Base-by-base conservation (phyloP, 2,329 filamentous ascomycete species). In the Westerdykella ornata region DNA sequence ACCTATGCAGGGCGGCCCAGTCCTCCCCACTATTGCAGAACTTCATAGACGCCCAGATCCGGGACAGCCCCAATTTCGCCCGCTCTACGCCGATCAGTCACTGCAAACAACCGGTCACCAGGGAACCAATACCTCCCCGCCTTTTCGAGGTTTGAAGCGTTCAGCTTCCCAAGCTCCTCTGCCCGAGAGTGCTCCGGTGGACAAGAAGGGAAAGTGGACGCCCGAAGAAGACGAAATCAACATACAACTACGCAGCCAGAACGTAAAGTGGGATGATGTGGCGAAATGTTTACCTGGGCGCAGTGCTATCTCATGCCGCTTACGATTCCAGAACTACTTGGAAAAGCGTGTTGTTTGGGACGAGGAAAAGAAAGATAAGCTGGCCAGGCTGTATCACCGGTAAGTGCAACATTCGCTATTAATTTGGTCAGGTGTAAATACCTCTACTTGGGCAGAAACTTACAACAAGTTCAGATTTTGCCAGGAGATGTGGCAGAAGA, bases 211-310 rank as follows among this genome's bases (percentile, higher is more conserved):
- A 62, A 97, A 97, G 68, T 97, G 92, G 92, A 94, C 87, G 4
- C 75, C 84, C 1, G 88, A 96, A 47, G 90, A 97, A 66, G 88
- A 97, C 66, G 80, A 85, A n/a, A 72, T 92, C 37, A 95, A 95
- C 55, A 95, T 96, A 56, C 86, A 94, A 65, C 77, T 97, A 47
- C 81, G 90, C 43, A 87, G 88, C 29, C 82, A 82, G 54, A 86
- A 87, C 7, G 95, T 96, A 88, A 97, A 97, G 64, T 97, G 90
- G 92, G 90, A 97, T 62, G 90, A 97, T 66, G 96, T 97, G 57
- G 94, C 88, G 47, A 94, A 90, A 71, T 80, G 84, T 41, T 72
- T 97, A 37, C 89, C 88, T 2, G 90, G 90, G 47, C 80, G 92
- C 54, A 96, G 88, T 67, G 84, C 88, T 43, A 96, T 96, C 58